Base-by-base conservation (phyloP, 306 rosid genomes). In the Herpetospermum pedunculosum region DNA sequence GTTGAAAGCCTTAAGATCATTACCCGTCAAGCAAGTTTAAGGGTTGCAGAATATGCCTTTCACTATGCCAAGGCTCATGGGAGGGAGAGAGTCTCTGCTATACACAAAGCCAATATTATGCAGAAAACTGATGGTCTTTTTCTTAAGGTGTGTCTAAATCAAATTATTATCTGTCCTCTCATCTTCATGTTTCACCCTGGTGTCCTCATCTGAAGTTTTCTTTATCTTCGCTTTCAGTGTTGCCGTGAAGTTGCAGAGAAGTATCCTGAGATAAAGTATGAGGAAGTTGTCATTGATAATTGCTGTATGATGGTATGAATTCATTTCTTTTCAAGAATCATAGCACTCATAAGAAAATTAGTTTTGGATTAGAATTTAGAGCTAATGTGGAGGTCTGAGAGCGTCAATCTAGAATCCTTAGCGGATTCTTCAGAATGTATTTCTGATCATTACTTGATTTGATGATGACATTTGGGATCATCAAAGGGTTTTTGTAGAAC, bases 21-120 rank as follows among this genome's bases (percentile, higher is more conserved):
- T 78, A 95, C 99, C 52, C 99, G 97, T 73, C 96, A 88, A 75
- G 99, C 97, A 76, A 95, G 99, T 84, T 83, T 88, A 81, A 84
- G 99, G 92, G 99, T 95, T 46, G 99, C 99, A 49, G 99, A 95
- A 88, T 95, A 95, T 83, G 99, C 97, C 50, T 95, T 91, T 80
- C 96, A 89, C 87, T 95, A 95, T 77, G 99, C 99, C 75, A 88
- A 95, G 89, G 41, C 84, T 44, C 96, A 95, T 41, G 99, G 99
- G 55, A 95, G 99, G 79, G 84, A 87, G 80, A 89, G 96, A 83
- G 99, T 95, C 37, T 95, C 99, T 80, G 99, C 97, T 6, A 95
- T 95, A 41, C 99, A 95, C 90, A 95, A 95, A 81, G 99, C 99
- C 71, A 95, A 95, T 76, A 95, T 95, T 67, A 95, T 95, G 99